Evolutionary conservation across 2,329 filamentous ascomycete genomes (phyloP), one percentile per base, ranked within the genome.

Genomic region (Capronia americana): DNA sequence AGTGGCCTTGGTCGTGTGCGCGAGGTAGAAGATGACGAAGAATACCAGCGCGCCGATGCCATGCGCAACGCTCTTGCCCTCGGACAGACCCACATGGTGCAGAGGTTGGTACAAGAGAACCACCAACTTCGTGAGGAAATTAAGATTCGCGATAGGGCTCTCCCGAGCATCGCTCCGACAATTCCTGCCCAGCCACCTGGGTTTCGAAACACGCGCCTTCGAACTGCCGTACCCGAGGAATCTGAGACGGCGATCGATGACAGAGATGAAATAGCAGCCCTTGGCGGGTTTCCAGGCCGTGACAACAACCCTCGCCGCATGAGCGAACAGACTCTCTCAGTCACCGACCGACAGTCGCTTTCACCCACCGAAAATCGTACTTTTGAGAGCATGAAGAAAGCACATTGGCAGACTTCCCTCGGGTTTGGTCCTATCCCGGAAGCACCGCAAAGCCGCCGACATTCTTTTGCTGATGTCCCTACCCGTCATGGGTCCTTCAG

Each of bases 391-490:
- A 74, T 80, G 56, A 79, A 79, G 63, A 82, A 81, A 72, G 79
- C 78, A 51, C 81, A 84, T 63, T 84, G 82, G 82, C 81, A 83
- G 68, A 83, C 81, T 17, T 81, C 81, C 3, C 78, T 83, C 30
- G 81, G 80, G 12, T 84, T 84, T 71, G 79, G 80, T 28, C 75
- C 80, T 61, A 74, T 81, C 51, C 72, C 76, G 38, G 82, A 83
- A 66, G 74, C 79, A 26, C 78, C 82, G 32, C 82, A 84, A 69
- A 84, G 82, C 69, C 80, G 82, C 44, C 80, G 82, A 23, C 82
- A 84, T 71, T 84, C 82, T 17, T 83, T 84, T 65, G 82, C 82
- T 30, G 82, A 84, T 67, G 79, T 84, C 51, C 81, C 82, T 11
- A 79, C 81, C 41, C 78, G 82, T 50, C 79, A 83, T 60, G 73